Evolutionary conservation across 129 eudicot species (phyloP).

Genomic region (Flaveria robusta): DNA sequence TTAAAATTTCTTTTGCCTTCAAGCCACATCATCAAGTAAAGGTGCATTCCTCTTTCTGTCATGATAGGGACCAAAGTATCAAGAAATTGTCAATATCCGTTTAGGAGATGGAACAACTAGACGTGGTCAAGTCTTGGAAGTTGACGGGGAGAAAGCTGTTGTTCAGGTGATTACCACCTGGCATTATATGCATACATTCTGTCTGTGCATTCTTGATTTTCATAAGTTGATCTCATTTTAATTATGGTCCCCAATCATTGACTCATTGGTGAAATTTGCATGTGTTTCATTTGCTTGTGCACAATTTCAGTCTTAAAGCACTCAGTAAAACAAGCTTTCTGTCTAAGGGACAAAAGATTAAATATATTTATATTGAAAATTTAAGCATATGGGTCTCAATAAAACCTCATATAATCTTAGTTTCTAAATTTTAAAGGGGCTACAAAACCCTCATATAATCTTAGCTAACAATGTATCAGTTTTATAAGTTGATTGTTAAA

Average conservation of each 20-base stretch:
- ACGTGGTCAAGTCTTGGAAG: conserved; percentile 97
- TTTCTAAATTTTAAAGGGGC: too few species aligned
- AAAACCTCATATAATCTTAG: too few species aligned
- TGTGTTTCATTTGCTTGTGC: neutral
- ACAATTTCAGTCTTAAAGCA: neutral
- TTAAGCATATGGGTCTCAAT: too few species aligned
- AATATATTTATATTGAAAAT: neutral
- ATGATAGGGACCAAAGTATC: conserved; percentile 88
- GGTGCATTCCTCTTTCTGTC: conserved; percentile 3
- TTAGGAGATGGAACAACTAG: conserved; percentile 95
- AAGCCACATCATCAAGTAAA: neutral
- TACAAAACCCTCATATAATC: neutral
- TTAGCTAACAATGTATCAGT: neutral
- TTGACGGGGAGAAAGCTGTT: conserved; percentile 97
- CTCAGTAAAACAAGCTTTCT: neutral
- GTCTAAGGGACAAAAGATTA: neutral
- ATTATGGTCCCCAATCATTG: neutral
- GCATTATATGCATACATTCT: neutral
- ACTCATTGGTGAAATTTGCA: neutral
- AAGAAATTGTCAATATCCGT: conserved; percentile 93
- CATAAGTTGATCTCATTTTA: neutral
- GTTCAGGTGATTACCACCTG: conserved; percentile 61
- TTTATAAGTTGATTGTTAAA: neutral
- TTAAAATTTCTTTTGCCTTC: neutral
- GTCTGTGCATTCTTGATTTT: conserved; percentile 1